Conservation (phyloP, 441 rosid genomes). For the Adansonia madagascariensis region DNA sequence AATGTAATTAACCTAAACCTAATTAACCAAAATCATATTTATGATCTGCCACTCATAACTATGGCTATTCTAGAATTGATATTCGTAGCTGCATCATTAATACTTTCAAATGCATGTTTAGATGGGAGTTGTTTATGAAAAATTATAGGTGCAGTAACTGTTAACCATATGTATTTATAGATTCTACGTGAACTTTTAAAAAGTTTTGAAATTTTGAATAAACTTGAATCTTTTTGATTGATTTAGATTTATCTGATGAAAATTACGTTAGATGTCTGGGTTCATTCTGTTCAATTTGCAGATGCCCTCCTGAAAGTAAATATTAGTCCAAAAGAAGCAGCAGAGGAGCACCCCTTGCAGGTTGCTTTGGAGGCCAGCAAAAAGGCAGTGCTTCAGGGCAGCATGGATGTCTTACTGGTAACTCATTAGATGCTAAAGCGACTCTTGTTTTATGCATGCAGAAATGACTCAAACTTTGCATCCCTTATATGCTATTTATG, state of each 20-base stretch:
- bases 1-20: constrained; percentile 1
- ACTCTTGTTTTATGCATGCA: constrained; percentile 18
- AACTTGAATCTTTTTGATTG: not conserved
- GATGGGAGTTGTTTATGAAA: not conserved
- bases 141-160: constrained; percentile 5
- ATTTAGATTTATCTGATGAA: constrained; percentile 25
- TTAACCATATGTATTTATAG: not conserved
- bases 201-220: not conserved
- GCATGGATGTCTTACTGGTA: constrained; percentile 81
- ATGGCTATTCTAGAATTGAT: constrained; percentile 9
- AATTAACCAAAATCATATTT: not conserved
- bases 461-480: constrained; percentile 14
- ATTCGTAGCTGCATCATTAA: not conserved
- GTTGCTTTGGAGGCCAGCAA: constrained; percentile 74
- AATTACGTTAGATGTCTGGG: not conserved
- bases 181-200: not conserved
- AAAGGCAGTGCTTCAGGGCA: constrained; percentile 84
- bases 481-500: constrained; percentile 4
- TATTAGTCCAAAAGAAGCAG: constrained; percentile 61
- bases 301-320: constrained; percentile 63
- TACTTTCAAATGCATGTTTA: not conserved
- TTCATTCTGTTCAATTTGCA: constrained; percentile 36
- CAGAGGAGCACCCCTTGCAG: constrained; percentile 59
- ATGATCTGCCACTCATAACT: not conserved
- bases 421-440: constrained; percentile 7